A percentile compares a stretch with the other conserved stretches of the same genome.
These are phyloP conservation scores for Macrolepiota fuliginosa DNA, from an alignment of 768 basidiomycete genomes.

Conservation along the genomic window DNA sequence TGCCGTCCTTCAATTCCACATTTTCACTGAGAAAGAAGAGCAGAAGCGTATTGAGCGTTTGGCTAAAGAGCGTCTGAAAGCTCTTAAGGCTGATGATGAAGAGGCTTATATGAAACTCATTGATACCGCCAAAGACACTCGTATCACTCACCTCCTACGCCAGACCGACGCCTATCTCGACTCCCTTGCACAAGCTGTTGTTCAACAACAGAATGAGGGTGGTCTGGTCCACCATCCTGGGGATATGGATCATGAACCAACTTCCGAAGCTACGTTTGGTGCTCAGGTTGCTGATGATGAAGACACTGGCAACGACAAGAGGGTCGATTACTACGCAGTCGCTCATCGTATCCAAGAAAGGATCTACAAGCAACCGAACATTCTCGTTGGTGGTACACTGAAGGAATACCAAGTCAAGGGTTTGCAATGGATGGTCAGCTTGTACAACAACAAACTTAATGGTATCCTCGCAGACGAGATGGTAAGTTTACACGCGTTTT, in stretches of 20 bases:
- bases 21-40: slow-evolving; percentile 94
- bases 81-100: slow-evolving; percentile 96
- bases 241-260: slow-evolving; percentile 48
- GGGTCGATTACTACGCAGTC: slow-evolving; percentile 94
- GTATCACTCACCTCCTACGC: slow-evolving; percentile 92
- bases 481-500: slow-evolving; percentile 40
- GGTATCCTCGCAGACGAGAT: slow-evolving; percentile 96
- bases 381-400: slow-evolving; percentile 84
- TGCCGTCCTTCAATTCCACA: slow-evolving; percentile 81
- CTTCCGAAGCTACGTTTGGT: slow-evolving; percentile 89
- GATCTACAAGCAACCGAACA: slow-evolving; percentile 64
- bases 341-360: slow-evolving; percentile 92
- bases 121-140: slow-evolving; percentile 98
- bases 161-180: slow-evolving; percentile 97
- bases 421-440: slow-evolving; percentile 96
- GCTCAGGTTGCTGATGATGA: slow-evolving; percentile 71
- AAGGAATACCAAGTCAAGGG: slow-evolving; percentile 97
- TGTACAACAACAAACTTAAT: slow-evolving; percentile 95
- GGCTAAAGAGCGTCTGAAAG: slow-evolving; percentile 96
- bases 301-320: slow-evolving; percentile 55
- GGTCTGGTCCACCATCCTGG: slow-evolving; percentile 38
- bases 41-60: slow-evolving; percentile 95
- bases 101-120: slow-evolving; percentile 99
- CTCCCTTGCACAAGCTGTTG: slow-evolving; percentile 90
- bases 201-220: slow-evolving; percentile 83